Evolutionary conservation across 768 basidiomycete genomes (phyloP).

Genomic region (Boletus subparvulus): DNA sequence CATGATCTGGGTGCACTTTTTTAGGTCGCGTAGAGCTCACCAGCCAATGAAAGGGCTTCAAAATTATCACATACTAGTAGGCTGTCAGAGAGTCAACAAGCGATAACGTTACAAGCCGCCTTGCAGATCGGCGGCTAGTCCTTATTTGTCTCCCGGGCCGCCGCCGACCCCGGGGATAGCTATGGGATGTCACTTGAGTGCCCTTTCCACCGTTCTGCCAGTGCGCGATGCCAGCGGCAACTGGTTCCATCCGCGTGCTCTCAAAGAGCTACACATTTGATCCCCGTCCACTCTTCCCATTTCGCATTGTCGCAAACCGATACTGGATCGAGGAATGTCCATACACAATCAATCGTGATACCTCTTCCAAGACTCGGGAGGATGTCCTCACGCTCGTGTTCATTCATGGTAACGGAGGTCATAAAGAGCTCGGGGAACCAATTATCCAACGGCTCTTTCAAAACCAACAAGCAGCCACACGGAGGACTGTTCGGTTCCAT

Average conservation of each 20-base stretch:
- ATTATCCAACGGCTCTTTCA: slow-evolving; percentile 1
- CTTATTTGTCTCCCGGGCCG: no score
- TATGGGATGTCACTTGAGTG: no score
- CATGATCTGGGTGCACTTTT: no score
- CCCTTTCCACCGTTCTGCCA: no score
- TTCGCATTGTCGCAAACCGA: neutral
- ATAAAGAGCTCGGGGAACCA: slow-evolving; percentile 13
- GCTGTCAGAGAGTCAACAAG: no score
- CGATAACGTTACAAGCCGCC: no score
- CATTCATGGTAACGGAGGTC: neutral
- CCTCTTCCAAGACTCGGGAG: neutral
- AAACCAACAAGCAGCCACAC: neutral
- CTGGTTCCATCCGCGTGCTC: neutral
- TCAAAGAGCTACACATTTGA: slow-evolving; percentile 10
- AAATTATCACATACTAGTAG: no score
- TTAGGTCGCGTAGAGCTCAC: no score
- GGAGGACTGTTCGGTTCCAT: neutral
- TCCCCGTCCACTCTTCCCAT: slow-evolving; percentile 10
- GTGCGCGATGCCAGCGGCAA: neutral
- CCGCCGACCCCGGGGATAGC: no score
- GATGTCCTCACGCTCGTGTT: slow-evolving; percentile 4
- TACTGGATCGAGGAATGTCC: neutral
- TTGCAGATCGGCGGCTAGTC: no score
- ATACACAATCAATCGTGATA: neutral
- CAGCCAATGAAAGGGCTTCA: no score